Base-by-base conservation (phyloP, 1,284 basidiomycete species). In the Sporisorium exsertum region DNA sequence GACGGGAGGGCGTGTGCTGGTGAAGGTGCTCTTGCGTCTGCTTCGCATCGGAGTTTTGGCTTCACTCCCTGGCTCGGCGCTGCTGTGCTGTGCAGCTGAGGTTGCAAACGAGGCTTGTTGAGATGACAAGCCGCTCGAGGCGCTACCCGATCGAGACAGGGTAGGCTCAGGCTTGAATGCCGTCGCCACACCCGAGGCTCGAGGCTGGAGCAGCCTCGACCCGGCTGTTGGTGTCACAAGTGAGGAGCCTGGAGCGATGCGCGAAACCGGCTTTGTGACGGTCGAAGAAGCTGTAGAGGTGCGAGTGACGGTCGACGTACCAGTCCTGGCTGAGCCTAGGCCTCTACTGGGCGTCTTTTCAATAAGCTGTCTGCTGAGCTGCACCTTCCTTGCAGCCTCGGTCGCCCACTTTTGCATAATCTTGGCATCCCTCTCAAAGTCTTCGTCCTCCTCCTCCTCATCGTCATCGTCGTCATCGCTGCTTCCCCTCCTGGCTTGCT, bases 21-120 rank as follows among this genome's bases (percentile, higher is more conserved):
- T 75, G 50, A 75, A 70, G 0, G 68, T 71, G 54, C 61, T 64
- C 52, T 76, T 76, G 16, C 73, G 64, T n/a, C 73, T 56, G 26
- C 58, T 58, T 9, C 67, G 64, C 67, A 75, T 58, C 0, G 72
- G 72, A 18, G 72, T 75, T 49, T 67, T 71, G 35, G 35, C 59
- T 16, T 63, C 69, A 24, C 35, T 50, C 13, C 18, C 37, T 16
- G n/a, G 16, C 7, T 56, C 52, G 6, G 32, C 10, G 18, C 43
- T 32, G 27, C 43, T 50, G n/a, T 42, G 13, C 18, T n/a, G 29
- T 2, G 52, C 22, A 8, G 20, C 15, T 1, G 59, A 53, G 8
- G 59, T 42, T 12, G 24, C 10, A n/a, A n/a, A 7, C 0, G 46
- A n/a, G 27, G 50, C 10, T 18, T 24, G 22, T n/a, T 32, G 49